A percentile compares a stretch with the other conserved stretches of the same genome.
Evolutionary conservation across 169 alveolate genomes (phyloP).

Genomic region (Toxoplasma gondii): DNA sequence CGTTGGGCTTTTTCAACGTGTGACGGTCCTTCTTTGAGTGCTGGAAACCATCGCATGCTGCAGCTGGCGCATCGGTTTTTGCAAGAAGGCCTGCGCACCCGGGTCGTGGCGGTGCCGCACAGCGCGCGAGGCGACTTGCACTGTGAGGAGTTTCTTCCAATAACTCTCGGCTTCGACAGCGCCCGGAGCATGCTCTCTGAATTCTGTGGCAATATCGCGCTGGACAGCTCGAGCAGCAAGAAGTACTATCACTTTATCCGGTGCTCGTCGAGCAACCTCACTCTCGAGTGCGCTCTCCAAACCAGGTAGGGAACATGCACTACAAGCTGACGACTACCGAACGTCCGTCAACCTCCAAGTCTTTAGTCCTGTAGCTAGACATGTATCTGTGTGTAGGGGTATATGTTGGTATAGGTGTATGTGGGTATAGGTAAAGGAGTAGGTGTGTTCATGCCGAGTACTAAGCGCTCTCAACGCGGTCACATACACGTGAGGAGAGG

Average conservation of each 20-base stretch:
- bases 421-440: too few relatives aligned
- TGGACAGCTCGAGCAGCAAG: slow-evolving; percentile 84
- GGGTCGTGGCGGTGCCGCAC: slow-evolving; percentile 85
- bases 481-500: too few relatives aligned
- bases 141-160: slow-evolving; percentile 81
- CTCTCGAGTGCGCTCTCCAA: slow-evolving; percentile 84
- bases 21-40: too few relatives aligned
- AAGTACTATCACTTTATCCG: slow-evolving; percentile 87
- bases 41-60: too few relatives aligned
- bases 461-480: too few relatives aligned
- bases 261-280: slow-evolving; percentile 87
- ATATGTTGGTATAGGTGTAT: not conserved
- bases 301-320: slow-evolving; percentile 65
- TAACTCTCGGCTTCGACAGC: slow-evolving; percentile 87
- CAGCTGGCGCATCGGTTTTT: slow-evolving; percentile 84
- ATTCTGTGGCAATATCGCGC: slow-evolving; percentile 84
- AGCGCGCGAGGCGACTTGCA: slow-evolving; percentile 87
- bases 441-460: too few relatives aligned
- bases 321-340: not conserved
- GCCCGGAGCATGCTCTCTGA: slow-evolving; percentile 85
- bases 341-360: not conserved
- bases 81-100: slow-evolving; percentile 73
- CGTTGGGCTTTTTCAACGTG: too few relatives aligned
- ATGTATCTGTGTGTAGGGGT: not conserved
- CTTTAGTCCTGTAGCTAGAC: not conserved